Base-by-base conservation (phyloP, 2,329 filamentous ascomycete species). In the Monilinia fructigena region DNA sequence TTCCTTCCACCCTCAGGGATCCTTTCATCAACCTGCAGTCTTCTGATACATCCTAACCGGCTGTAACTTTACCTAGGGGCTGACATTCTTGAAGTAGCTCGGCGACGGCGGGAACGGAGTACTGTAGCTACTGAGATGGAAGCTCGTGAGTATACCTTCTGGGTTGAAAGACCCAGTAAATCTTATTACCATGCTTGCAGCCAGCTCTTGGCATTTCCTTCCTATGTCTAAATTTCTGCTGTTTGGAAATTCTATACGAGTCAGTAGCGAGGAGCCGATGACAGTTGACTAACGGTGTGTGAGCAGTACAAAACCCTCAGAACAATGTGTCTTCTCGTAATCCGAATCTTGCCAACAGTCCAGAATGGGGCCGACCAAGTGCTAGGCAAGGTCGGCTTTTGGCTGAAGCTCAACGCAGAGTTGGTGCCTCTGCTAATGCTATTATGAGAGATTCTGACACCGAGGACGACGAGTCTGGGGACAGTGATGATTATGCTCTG, bases 51-150 rank as follows among this genome's bases (percentile, higher is more conserved):
- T 18, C 35, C 11, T 38, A 31, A 26, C 48, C 48, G 35, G 48
- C 45, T 31, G 3, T 53, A 31, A 20, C 6, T 38, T 8, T 4
- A 61, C 14, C 23, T 7, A 55, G 52, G 38, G 23, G 55, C 63
- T 65, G 47, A 65, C 26, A 60, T 12, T 53, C 23, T 31, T 26
- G 5, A 26, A 60, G 53, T n/a, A 61, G 63, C 28, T 23, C 42
- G 28, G 14, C 56, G 56, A 20, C 42, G 35, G 28, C 56, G 26
- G 16, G 20, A 38, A 16, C 28, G 26, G 12, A 42, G 11, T 14
- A 8, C 3, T 35, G 6, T 8, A 31, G 55, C 11, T 45, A 6
- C 38, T 65, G 50, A 14, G 23, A n/a, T 35, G 14, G 28, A 50
- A 60, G 45, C 56, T 16, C 38, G 56, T 60, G 20, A 60, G 56